Evolutionary conservation across 768 basidiomycete species (phyloP).

Genomic region (Sutorius australiensis): DNA sequence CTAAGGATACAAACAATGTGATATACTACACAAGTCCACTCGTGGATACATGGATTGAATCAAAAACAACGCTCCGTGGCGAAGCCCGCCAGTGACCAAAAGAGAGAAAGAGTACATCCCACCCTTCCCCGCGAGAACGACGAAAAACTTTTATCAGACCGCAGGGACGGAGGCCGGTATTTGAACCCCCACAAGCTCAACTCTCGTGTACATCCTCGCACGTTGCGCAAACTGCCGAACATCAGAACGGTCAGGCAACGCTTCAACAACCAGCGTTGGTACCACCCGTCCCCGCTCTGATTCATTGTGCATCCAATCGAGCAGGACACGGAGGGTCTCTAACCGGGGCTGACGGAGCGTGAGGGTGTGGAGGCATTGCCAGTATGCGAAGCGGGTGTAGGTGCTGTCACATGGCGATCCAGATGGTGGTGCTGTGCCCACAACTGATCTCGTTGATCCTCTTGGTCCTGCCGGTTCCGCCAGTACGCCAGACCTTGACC

Average conservation of each 20-base stretch:
- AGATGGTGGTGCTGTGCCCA: not conserved
- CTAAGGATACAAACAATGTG: conserved; percentile 4
- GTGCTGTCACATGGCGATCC: not conserved
- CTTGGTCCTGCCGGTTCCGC: not conserved
- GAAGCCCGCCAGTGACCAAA: not conserved
- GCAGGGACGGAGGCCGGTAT: not conserved
- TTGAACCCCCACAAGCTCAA: conserved; percentile 13
- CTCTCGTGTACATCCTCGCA: conserved; percentile 8
- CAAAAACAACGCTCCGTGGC: not conserved
- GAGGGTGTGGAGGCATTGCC: conserved; percentile 20
- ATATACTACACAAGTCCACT: not conserved
- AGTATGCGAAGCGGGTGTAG: conserved; percentile 9
- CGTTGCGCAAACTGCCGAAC: conserved; percentile 14
- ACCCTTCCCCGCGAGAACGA: not conserved
- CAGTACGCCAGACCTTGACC: not conserved
- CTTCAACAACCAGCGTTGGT: conserved; percentile 21
- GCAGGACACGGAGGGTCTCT: conserved; percentile 17
- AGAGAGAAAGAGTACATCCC: not conserved
- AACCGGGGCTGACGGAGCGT: conserved; percentile 22
- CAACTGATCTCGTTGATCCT: not conserved
- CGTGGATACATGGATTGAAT: not conserved
- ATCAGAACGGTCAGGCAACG: conserved; percentile 13
- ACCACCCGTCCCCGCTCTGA: conserved; percentile 3
- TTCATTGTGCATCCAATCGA: conserved; percentile 22
- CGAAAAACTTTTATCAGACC: conserved; percentile 1